phyloP scores from a whole-genome alignment of 805 yeast species.

The Saturnispora hagleri region DNA sequence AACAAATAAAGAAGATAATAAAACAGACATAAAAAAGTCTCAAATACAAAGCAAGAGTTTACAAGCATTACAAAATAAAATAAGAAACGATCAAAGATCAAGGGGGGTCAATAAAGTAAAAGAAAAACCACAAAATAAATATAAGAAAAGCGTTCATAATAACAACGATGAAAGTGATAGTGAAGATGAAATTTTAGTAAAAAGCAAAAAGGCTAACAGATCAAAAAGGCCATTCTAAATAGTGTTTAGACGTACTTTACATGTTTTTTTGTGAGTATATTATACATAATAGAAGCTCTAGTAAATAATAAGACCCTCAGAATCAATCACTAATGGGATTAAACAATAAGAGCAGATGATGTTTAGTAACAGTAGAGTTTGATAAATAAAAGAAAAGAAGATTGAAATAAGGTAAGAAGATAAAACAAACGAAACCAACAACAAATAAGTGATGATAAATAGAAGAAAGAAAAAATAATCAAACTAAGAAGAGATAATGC shows the following conservation, averaged over 20 bases:
- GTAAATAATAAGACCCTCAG: not conserved
- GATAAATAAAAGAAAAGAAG: not conserved
- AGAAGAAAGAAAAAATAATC: not conserved
- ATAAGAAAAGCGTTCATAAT: not conserved
- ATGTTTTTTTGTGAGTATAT: not conserved
- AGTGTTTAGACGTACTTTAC: not conserved
- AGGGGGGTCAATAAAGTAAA: constrained; percentile 1
- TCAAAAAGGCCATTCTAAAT: constrained; percentile 4
- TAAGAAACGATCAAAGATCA: constrained; percentile 19
- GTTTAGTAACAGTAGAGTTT: not conserved
- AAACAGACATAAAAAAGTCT: constrained; percentile 7
- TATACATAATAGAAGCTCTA: not conserved
- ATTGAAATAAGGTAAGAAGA: not conserved
- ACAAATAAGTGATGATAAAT: too few species aligned
- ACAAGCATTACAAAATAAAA: constrained; percentile 21
- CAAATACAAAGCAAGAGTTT: constrained; percentile 16
- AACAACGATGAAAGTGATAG: not conserved
- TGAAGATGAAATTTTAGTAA: not conserved
- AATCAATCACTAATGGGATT: not conserved
- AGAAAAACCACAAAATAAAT: constrained; percentile 1
- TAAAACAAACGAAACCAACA: not conserved
- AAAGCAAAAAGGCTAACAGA: not conserved
- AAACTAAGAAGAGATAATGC: not conserved
- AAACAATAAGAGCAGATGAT: not conserved
- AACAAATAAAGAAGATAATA: constrained; percentile 6